Evolutionary conservation across 202 grass and related monocot species (phyloP).

Genomic region (Setaria italica): DNA sequence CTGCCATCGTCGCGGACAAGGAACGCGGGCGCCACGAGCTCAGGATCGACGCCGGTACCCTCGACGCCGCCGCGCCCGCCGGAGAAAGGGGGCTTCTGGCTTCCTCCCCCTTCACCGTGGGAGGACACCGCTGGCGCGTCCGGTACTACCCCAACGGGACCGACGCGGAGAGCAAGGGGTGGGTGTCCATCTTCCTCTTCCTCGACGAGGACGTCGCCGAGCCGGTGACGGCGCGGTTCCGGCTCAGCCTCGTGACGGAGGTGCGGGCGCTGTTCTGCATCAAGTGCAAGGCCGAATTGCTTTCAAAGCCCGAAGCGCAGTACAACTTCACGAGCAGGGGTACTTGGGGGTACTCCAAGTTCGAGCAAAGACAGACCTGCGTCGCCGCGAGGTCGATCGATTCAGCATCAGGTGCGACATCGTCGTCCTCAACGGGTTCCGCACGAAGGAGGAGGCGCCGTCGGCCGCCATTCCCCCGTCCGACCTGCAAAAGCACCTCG

Average conservation of each 20-base stretch:
- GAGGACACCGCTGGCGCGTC: slow-evolving; percentile 15
- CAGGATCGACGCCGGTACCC: slow-evolving; percentile 1
- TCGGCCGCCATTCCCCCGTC: neutral
- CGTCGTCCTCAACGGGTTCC: neutral
- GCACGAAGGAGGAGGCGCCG: neutral
- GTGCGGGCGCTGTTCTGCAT: neutral
- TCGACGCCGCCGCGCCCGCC: neutral
- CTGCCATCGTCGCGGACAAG: slow-evolving; percentile 14
- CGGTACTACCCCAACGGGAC: neutral
- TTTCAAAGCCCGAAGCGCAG: fast-evolving
- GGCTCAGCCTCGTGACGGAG: neutral
- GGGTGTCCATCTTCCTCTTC: neutral
- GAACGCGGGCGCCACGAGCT: slow-evolving; percentile 25
- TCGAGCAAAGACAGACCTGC: neutral
- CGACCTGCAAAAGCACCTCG: neutral
- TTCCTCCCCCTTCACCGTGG: neutral
- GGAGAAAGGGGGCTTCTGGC: neutral
- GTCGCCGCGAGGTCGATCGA: neutral
- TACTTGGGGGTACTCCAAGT: neutral
- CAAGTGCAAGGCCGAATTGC: neutral
- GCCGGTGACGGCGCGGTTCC: neutral
- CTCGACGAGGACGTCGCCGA: slow-evolving; percentile 6
- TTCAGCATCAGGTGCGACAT: neutral
- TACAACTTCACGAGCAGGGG: neutral
- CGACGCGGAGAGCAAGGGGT: fast-evolving